Evolutionary conservation across 2,329 filamentous ascomycete species (phyloP).

Genomic region (Amphichorda felina): DNA sequence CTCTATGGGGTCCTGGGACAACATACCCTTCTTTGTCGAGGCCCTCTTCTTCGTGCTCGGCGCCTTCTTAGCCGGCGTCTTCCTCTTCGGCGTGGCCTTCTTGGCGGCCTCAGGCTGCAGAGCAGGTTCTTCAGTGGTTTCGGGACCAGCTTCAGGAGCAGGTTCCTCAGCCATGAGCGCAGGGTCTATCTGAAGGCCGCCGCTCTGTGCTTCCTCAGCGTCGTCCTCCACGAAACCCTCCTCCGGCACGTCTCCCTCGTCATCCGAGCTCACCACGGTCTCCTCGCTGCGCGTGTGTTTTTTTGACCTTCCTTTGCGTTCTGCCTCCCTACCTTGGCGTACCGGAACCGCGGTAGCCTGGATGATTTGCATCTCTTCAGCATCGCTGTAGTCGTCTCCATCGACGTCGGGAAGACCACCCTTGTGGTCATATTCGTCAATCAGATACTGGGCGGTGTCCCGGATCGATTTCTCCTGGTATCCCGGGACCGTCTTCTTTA

Average conservation of each 20-base stretch:
- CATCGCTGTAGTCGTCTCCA: constrained; percentile 16
- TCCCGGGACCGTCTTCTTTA: constrained; percentile 20
- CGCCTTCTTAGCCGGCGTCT: neutral
- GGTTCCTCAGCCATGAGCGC: constrained; percentile 9
- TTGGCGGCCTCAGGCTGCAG: constrained; percentile 1
- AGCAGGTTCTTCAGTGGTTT: neutral
- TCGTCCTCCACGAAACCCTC: constrained; percentile 4
- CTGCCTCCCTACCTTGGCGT: too few relatives aligned
- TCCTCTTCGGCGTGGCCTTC: neutral
- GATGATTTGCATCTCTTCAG: constrained; percentile 19
- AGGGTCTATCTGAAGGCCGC: constrained; percentile 17
- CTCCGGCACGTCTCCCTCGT: constrained; percentile 4
- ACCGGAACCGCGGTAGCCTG: constrained; percentile 8
- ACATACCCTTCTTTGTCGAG: constrained; percentile 10
- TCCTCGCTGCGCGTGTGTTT: constrained; percentile 16
- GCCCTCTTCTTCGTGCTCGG: constrained; percentile 8
- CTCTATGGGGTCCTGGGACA: constrained; percentile 18
- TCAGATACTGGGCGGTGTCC: constrained; percentile 21
- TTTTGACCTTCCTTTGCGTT: too few relatives aligned
- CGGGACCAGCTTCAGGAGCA: neutral
- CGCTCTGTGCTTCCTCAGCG: constrained; percentile 3
- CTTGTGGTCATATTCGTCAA: constrained; percentile 19
- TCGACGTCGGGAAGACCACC: constrained; percentile 20
- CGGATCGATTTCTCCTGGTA: constrained; percentile 17
- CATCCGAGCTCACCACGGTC: constrained; percentile 16